Conservation (phyloP, 768 basidiomycete species). For the Podaxis mareebaensis region DNA sequence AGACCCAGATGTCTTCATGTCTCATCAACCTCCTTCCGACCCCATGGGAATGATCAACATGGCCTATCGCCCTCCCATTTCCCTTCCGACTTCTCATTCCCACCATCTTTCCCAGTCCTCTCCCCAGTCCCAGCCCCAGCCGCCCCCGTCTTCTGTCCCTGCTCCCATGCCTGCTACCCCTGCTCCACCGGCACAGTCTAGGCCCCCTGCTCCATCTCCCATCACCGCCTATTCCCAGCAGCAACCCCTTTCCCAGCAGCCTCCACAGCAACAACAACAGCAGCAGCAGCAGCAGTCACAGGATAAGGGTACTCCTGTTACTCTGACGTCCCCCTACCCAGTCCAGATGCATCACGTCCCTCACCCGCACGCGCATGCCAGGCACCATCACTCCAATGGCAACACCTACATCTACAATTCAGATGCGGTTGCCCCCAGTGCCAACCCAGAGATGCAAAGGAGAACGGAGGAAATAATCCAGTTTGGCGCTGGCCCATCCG, state of each 20-base stretch:
- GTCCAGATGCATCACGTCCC: constrained; percentile 79
- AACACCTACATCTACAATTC: constrained; percentile 40
- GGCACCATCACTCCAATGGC: constrained; percentile 64
- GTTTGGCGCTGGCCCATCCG: constrained; percentile 38
- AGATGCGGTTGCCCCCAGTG: constrained; percentile 31
- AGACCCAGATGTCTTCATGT: constrained; percentile 25
- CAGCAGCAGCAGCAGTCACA: constrained; percentile 21
- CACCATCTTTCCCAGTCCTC: constrained; percentile 18
- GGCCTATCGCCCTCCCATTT: constrained; percentile 20
- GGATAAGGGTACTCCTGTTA: constrained; percentile 28
- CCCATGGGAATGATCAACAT: constrained; percentile 28
- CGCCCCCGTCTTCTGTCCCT: constrained; percentile 2
- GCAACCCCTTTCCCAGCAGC: constrained; percentile 19
- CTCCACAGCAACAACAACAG: neutral
- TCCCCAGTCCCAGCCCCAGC: constrained; percentile 17
- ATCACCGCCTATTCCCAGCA: constrained; percentile 21
- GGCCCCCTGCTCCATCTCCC: constrained; percentile 10
- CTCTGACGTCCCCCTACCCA: constrained; percentile 60
- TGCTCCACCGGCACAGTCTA: neutral
- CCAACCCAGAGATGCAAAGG: constrained; percentile 38
- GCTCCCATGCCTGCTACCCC: constrained; percentile 14
- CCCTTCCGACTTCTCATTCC: constrained; percentile 14
- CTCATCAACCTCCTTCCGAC: constrained; percentile 21
- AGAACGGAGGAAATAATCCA: constrained; percentile 51
- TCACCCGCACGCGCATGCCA: constrained; percentile 76